Evolutionary conservation across 495 filamentous ascomycete species (phyloP).

Genomic region (Penicillium angulare): DNA sequence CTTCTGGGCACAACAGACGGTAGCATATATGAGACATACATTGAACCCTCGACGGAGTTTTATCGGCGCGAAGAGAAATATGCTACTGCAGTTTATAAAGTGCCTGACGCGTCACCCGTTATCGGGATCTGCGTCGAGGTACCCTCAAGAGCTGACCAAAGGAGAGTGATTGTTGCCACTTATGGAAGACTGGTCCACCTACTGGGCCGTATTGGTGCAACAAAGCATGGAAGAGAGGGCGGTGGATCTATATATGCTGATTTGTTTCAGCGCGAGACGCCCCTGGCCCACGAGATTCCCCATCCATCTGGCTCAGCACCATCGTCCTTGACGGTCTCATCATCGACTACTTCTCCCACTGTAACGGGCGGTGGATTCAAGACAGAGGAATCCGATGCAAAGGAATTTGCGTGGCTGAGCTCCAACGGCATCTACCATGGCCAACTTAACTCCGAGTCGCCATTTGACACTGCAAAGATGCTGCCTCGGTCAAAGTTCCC

Average conservation of each 20-base stretch:
- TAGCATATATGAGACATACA: slow-evolving; percentile 91
- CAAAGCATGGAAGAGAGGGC: slow-evolving; percentile 69
- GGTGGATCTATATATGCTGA: slow-evolving; percentile 78
- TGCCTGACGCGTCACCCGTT: slow-evolving; percentile 70
- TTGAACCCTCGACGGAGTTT: slow-evolving; percentile 90
- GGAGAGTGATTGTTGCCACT: slow-evolving; percentile 76
- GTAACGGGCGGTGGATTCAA: slow-evolving; percentile 43
- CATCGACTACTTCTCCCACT: slow-evolving; percentile 50
- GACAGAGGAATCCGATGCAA: slow-evolving; percentile 53
- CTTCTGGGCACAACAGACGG: slow-evolving; percentile 88
- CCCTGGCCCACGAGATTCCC: slow-evolving; percentile 66
- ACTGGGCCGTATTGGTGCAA: slow-evolving; percentile 62
- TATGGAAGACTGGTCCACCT: slow-evolving; percentile 73
- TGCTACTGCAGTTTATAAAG: slow-evolving; percentile 73
- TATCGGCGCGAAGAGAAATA: slow-evolving; percentile 94
- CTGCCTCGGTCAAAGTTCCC: slow-evolving; percentile 70
- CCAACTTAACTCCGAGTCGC: slow-evolving; percentile 54
- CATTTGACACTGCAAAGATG: slow-evolving; percentile 71
- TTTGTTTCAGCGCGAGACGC: slow-evolving; percentile 83
- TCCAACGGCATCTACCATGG: slow-evolving; percentile 88
- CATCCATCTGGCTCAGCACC: slow-evolving; percentile 52
- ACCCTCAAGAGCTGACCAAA: slow-evolving; percentile 61
- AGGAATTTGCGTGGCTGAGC: slow-evolving; percentile 87
- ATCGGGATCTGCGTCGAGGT: slow-evolving; percentile 84
- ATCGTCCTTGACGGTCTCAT: slow-evolving; percentile 70